These are phyloP conservation scores for Fusarium anthophilum DNA, from an alignment of 2,329 filamentous ascomycete species.

Conservation along the genomic window DNA sequence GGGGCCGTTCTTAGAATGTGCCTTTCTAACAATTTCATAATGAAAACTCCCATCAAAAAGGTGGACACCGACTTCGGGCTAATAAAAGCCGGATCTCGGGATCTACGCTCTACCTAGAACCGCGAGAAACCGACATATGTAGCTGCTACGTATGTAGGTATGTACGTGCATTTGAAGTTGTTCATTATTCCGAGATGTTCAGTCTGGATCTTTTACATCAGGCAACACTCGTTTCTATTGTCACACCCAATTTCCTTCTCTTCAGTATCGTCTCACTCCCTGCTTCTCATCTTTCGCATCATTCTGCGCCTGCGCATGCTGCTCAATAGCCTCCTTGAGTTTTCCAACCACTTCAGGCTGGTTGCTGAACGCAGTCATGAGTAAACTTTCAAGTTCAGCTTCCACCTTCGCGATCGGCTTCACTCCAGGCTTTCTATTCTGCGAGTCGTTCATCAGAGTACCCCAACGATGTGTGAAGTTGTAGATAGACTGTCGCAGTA, in stretches of 20 bases:
- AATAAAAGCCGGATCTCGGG: constrained; percentile 17
- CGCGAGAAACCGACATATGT: constrained; percentile 18
- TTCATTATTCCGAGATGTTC: not conserved
- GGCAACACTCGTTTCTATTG: constrained; percentile 5
- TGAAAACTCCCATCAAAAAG: not conserved
- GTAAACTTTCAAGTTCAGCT: constrained; percentile 63
- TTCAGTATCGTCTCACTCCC: constrained; percentile 45
- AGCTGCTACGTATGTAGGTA: not conserved
- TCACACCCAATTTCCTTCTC: not conserved
- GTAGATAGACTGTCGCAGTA: constrained; percentile 70
- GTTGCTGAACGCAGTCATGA: constrained; percentile 67
- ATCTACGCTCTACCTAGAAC: constrained; percentile 7
- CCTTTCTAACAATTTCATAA: constrained; percentile 8
- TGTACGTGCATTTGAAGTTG: not conserved
- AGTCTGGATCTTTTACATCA: constrained; percentile 8
- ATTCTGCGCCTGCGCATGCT: constrained; percentile 63
- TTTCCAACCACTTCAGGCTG: constrained; percentile 68
- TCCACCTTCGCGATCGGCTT: constrained; percentile 63
- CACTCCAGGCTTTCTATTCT: constrained; percentile 57
- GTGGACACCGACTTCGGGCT: constrained; percentile 8
- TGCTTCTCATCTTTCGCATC: constrained; percentile 52
- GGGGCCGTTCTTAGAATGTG: constrained; percentile 9
- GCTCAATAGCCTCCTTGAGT: constrained; percentile 68
- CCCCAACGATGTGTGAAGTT: constrained; percentile 71
- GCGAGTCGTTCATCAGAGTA: constrained; percentile 59